Percentiles rank a stretch among this genome's conserved stretches.
Evolutionary conservation across 2,329 filamentous ascomycete species (phyloP).

Genomic region (Chaetomium strumarium): DNA sequence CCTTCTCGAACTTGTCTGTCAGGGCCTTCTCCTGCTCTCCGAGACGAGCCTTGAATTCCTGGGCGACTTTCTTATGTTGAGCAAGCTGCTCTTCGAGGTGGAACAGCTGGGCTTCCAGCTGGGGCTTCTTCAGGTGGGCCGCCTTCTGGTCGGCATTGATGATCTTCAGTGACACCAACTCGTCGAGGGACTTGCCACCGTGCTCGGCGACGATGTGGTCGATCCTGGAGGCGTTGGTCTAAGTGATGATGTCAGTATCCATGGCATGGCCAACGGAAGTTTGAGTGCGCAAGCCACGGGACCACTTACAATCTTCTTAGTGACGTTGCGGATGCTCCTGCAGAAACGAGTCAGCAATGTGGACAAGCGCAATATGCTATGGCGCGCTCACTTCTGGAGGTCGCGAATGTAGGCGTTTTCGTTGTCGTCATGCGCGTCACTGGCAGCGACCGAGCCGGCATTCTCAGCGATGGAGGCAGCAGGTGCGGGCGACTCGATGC

Average conservation of each 20-base stretch:
- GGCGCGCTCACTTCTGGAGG: slow-evolving; percentile 68
- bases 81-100: slow-evolving; percentile 68
- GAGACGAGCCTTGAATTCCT: slow-evolving; percentile 60
- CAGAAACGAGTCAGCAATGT: slow-evolving; percentile 16
- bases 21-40: slow-evolving; percentile 53
- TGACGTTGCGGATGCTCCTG: slow-evolving; percentile 84
- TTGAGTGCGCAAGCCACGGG: slow-evolving; percentile 7
- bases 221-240: slow-evolving; percentile 68
- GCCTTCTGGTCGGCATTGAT: slow-evolving; percentile 79
- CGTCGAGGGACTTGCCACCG: slow-evolving; percentile 63
- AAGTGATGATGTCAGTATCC: slow-evolving; percentile 7
- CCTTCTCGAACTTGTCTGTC: slow-evolving; percentile 46
- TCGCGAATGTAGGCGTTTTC: slow-evolving; percentile 83
- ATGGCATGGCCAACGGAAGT: not conserved
- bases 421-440: slow-evolving; percentile 53
- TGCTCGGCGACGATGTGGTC: slow-evolving; percentile 64
- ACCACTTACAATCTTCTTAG: slow-evolving; percentile 85
- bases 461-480: slow-evolving; percentile 46
- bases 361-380: not conserved
- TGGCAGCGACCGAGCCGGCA: slow-evolving; percentile 40
- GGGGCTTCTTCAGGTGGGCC: slow-evolving; percentile 70
- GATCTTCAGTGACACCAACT: slow-evolving; percentile 63
- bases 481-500: slow-evolving; percentile 51
- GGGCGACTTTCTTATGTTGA: slow-evolving; percentile 69
- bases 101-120: slow-evolving; percentile 59